Base-by-base conservation (phyloP, 352 stramenopile species). In the Phytophthora niederhauseri region DNA sequence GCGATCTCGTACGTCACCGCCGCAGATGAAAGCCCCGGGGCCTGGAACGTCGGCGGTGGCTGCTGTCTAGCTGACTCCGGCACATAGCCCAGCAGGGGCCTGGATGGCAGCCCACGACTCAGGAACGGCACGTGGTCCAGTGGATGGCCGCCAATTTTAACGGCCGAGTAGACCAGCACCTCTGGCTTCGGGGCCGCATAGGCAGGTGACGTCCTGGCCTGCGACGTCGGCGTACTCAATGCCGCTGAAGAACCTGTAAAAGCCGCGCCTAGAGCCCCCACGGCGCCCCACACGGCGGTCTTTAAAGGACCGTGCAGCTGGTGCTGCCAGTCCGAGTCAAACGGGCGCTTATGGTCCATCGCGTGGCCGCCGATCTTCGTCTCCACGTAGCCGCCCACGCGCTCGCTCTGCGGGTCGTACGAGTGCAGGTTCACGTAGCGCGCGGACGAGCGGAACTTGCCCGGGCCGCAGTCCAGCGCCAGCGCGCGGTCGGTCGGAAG, bases 141-240 rank as follows among this genome's bases (percentile, higher is more conserved):
- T 15, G 81, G 70, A 54, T 95, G 87, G 41, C 87, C 87, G 20
- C 85, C 84, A 57, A 94, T 94, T 66, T 94, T 94, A 54, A 89
- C 81, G 1, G 78, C 72, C 19, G 83, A 76, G 49, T 91, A 91
- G 30, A 78, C 76, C 12, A 91, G 70, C 46, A 77, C 71, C 26
- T 84, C 68, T 6, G 73, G 78, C 24, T 77, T 75, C 2, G 64
- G 68, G 17, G 72, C 55, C 22, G 76, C 70, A 53, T 78, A 91
- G 0, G 81, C 73, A 20, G 54, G 68, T 20, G 81, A 90, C 49
- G 71, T 73, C 17, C 70, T 58, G 6, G 70, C 66, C 57, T 79
- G 72, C 6, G 70, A 57, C 20, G 61, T 61, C 1, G 61, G 51
- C 4, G 34, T 30, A 17, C 43, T 64, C 14, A 66, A 20, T 3